phyloP scores from a whole-genome alignment of 305 asterid genomes.

The Withania somnifera region DNA sequence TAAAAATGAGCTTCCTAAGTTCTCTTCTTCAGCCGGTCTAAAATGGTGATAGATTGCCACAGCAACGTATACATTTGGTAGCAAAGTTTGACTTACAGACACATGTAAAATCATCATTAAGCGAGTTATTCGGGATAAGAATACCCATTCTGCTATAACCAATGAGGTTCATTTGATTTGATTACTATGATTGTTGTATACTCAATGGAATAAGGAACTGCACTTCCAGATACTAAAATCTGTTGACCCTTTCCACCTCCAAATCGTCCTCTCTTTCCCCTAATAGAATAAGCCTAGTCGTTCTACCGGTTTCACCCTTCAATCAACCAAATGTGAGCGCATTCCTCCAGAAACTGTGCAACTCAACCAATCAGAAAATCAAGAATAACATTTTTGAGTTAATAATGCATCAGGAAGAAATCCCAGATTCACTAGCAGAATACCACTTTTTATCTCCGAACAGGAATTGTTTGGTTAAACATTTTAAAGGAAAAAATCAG shows the following conservation, averaged over 20 bases:
- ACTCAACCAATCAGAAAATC: neutral
- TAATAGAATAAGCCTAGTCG: neutral
- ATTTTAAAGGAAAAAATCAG: neutral
- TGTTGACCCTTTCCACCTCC: neutral
- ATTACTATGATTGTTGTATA: neutral
- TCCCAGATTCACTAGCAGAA: neutral
- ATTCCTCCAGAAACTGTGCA: neutral
- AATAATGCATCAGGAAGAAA: neutral
- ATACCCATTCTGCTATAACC: neutral
- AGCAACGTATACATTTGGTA: neutral
- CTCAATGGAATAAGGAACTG: neutral
- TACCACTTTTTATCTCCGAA: neutral
- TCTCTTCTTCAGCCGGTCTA: neutral
- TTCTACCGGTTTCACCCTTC: neutral
- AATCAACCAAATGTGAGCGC: neutral
- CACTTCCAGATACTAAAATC: neutral
- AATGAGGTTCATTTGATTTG: neutral
- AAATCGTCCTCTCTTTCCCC: neutral
- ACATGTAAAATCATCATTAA: neutral
- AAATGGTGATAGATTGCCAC: neutral
- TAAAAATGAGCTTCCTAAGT: neutral
- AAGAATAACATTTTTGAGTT: neutral
- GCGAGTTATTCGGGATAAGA: neutral
- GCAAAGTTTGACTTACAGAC: neutral
- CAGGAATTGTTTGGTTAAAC: neutral